Evolutionary conservation across 371 early-diverging fungal species (phyloP), one percentile per base, ranked within the genome.

Genomic region (Actinomortierella wolfii): DNA sequence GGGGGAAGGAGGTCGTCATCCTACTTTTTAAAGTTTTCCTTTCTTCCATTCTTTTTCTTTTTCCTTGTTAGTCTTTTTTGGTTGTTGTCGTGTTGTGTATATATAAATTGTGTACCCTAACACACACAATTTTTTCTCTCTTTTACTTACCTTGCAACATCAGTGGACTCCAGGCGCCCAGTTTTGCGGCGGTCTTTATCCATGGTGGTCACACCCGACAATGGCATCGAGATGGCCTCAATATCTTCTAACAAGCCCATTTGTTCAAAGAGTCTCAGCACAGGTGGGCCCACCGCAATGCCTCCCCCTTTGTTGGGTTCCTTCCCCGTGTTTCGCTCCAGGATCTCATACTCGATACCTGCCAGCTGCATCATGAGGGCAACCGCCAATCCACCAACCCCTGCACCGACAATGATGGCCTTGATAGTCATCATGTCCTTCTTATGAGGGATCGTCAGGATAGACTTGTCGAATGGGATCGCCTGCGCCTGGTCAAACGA

Each of bases 341-440:
- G 44, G 29, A 71, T 71, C 39, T 61, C 56, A 18, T 65, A 71
- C 28, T 71, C 71, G 9, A 71, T 71, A 4, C 62, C 66, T 2
- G 66, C 65, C 29, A 61, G 29, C 8, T 58, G 65, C 71, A 71
- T 64, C 71, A 71, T 71, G 42, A 65, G 45, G 40, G 71, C 71
- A 14, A 61, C 21, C 2, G 65, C 21, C 1, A 71, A 58, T 7
- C 71, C 71, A 8, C 61, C 49, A 28, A 71, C 61, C 4, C 71
- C 66, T 1, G 55, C 71, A 1, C 71, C 71, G 11, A 71, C 71
- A 23, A 71, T 71, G 52, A 71, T 15, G 26, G 71, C 71, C 54
- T 71, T 71, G 54, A 65, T 2, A 1, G 66, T 44, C 39, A 40
- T 64, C 51, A 54, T 46, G 42, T 65, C 59, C 17, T 40, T 46